A percentile compares a stretch with the other conserved stretches of the same genome.
phyloP scores from a whole-genome alignment of 2,329 filamentous ascomycete species.

The Annulohypoxylon truncatum region DNA sequence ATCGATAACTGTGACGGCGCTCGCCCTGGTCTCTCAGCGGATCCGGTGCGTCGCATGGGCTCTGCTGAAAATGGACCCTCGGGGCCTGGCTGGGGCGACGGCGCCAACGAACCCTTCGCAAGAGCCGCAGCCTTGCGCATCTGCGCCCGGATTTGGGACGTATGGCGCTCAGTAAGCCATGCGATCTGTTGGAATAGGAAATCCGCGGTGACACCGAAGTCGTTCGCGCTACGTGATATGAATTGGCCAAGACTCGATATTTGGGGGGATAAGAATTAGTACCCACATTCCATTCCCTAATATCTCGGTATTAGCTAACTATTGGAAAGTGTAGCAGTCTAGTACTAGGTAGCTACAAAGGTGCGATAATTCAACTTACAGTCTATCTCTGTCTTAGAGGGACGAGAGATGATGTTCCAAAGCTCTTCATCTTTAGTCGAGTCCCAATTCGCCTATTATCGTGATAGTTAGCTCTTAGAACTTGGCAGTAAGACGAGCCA shows the following conservation, averaged over 20 bases:
- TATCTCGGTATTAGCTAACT: conserved; percentile 23
- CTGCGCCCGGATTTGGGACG: conserved; percentile 89
- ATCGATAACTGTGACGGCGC: conserved; percentile 66
- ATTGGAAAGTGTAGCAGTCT: background rate
- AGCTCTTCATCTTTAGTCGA: conserved; percentile 85
- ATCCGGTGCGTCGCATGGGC: conserved; percentile 64
- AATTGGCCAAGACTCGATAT: conserved; percentile 36
- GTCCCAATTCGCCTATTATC: conserved; percentile 83
- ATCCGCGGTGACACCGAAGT: conserved; percentile 85
- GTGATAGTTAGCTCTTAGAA: conserved; percentile 26
- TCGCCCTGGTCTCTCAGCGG: conserved; percentile 57
- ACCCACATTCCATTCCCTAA: conserved; percentile 81
- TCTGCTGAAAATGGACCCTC: conserved; percentile 57
- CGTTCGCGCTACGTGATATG: conserved; percentile 67
- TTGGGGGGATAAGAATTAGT: conserved; percentile 27
- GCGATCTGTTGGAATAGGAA: conserved; percentile 94
- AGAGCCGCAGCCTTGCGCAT: conserved; percentile 79
- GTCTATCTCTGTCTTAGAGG: conserved; percentile 85
- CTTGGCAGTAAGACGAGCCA: conserved; percentile 14
- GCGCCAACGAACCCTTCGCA: conserved; percentile 65
- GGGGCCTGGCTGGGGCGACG: conserved; percentile 67
- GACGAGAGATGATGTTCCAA: conserved; percentile 89
- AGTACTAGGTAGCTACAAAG: background rate
- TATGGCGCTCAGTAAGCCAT: conserved; percentile 91
- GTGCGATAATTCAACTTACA: conserved; percentile 66